These are phyloP conservation scores for Pseudomonodictys pantanalensis DNA, from an alignment of 495 filamentous ascomycete species.

Conservation along the genomic window DNA sequence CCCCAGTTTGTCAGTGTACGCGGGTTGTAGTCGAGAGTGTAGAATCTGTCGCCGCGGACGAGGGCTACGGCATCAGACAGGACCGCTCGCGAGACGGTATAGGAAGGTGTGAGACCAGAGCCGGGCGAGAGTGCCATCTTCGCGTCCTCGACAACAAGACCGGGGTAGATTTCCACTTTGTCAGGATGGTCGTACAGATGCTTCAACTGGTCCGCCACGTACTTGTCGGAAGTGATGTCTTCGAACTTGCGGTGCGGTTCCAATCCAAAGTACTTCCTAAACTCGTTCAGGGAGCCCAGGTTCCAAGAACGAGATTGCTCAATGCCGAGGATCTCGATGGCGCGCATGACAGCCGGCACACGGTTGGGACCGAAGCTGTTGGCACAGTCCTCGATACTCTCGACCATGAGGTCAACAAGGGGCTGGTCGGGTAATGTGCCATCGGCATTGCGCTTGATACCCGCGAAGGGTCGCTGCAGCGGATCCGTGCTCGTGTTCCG, in stretches of 20 bases:
- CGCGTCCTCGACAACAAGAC: slow-evolving; percentile 75
- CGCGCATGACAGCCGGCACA: slow-evolving; percentile 68
- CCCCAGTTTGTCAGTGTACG: slow-evolving; percentile 82
- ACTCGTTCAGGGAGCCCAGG: slow-evolving; percentile 80
- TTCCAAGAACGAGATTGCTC: slow-evolving; percentile 82
- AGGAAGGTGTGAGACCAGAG: slow-evolving; percentile 77
- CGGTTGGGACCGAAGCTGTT: slow-evolving; percentile 67
- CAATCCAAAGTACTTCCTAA: slow-evolving; percentile 76
- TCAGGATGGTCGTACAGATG: slow-evolving; percentile 78
- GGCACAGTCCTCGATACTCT: slow-evolving; percentile 50
- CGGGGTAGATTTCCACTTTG: slow-evolving; percentile 77
- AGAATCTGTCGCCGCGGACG: slow-evolving; percentile 85
- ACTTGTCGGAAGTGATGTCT: slow-evolving; percentile 76
- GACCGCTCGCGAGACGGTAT: slow-evolving; percentile 77
- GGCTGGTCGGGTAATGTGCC: slow-evolving; percentile 62
- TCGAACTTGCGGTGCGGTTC: slow-evolving; percentile 74
- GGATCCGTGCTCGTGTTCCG: slow-evolving; percentile 36
- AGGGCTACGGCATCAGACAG: slow-evolving; percentile 81
- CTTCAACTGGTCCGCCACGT: slow-evolving; percentile 67
- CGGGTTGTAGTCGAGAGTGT: slow-evolving; percentile 69
- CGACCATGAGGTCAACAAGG: slow-evolving; percentile 58
- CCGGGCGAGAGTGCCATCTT: slow-evolving; percentile 73
- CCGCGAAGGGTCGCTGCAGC: slow-evolving; percentile 54
- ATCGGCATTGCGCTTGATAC: slow-evolving; percentile 52
- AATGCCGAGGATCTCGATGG: slow-evolving; percentile 82